Percentiles rank a stretch among this genome's conserved stretches.
Evolutionary conservation across 768 basidiomycete genomes (phyloP).

Genomic region (Russula compacta): DNA sequence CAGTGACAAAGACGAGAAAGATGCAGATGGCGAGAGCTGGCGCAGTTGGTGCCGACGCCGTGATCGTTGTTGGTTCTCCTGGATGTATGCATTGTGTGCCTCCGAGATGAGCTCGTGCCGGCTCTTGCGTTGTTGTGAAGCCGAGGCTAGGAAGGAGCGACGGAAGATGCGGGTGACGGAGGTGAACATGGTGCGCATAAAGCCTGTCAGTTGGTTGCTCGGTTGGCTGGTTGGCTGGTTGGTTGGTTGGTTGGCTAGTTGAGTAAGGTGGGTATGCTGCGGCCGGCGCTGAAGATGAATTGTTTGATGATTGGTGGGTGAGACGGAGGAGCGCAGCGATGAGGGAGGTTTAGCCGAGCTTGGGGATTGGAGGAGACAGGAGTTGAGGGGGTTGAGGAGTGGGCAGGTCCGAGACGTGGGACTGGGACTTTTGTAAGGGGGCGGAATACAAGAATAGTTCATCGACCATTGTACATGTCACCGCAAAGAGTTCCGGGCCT

Average conservation of each 20-base stretch:
- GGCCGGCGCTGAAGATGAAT: too few relatives aligned
- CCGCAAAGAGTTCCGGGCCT: too few relatives aligned
- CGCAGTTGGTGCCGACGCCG: background rate
- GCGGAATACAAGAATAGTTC: too few relatives aligned
- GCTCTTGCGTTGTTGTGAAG: background rate
- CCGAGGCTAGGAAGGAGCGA: background rate
- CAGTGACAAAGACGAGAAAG: background rate
- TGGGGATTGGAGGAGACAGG: too few relatives aligned
- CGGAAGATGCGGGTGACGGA: constrained; percentile 12
- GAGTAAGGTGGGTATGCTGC: background rate
- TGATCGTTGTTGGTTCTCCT: background rate
- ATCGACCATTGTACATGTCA: too few relatives aligned
- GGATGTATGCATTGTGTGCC: constrained; percentile 5
- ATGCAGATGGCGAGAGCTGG: background rate
- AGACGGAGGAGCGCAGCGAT: too few relatives aligned
- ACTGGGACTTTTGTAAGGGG: too few relatives aligned
- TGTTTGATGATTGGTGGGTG: too few relatives aligned
- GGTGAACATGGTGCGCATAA: constrained; percentile 3
- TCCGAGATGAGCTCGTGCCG: constrained; percentile 16
- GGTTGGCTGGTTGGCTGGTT: background rate
- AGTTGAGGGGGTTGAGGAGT: too few relatives aligned
- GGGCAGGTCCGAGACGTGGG: too few relatives aligned
- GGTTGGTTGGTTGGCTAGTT: background rate
- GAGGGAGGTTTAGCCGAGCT: too few relatives aligned
- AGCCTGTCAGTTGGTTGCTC: background rate